Base-by-base conservation (phyloP, 2,329 filamentous ascomycete species). In the Fonsecaea multimorphosa region DNA sequence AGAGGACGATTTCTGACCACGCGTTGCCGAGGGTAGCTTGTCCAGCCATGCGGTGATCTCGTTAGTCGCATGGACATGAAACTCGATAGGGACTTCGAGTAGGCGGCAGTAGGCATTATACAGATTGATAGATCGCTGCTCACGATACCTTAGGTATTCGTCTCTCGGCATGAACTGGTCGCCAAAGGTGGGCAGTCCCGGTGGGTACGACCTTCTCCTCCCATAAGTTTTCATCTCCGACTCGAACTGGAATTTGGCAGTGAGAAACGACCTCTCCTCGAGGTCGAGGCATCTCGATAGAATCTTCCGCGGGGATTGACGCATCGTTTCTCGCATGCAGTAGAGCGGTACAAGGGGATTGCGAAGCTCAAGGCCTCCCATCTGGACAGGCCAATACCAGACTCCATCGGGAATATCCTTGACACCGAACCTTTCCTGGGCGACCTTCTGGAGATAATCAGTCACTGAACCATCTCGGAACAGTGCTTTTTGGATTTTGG, bases 401-500 rank as follows among this genome's bases (percentile, higher is more conserved):
- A 84, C 83, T 2, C 81, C 83, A 29, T 84, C 83, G 0, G 82
- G 82, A 5, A 85, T 74, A 64, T 81, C 73, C 1, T 74, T 68
- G 12, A 83, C 77, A 1, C 77, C 76, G 67, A 89, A 90, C 0
- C 85, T 83, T 8, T 81, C 72, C 3, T 77, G 71, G 11, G 90
- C 84, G 6, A 80, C 77, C 14, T 77, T 75, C 58, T 86, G 85
- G 1, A 89, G 79, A 68, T 87, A 82, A n/a, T 83, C 81, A 0
- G 83, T 83, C 1, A 88, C 83, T 32, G 82, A 84, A 2, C 74
- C 74, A 0, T 75, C 71, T 4, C 76, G 72, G 70, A 87, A 87
- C 1, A 87, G 73, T 2, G 77, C 74, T 22, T 75, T 75, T 70
- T 87, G 85, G 57, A 87, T 86, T 36, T 80, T 78, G 44, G 78